These are phyloP conservation scores for Tulasnella sp. DNA, from an alignment of 768 basidiomycete genomes.

Conservation along the genomic window DNA sequence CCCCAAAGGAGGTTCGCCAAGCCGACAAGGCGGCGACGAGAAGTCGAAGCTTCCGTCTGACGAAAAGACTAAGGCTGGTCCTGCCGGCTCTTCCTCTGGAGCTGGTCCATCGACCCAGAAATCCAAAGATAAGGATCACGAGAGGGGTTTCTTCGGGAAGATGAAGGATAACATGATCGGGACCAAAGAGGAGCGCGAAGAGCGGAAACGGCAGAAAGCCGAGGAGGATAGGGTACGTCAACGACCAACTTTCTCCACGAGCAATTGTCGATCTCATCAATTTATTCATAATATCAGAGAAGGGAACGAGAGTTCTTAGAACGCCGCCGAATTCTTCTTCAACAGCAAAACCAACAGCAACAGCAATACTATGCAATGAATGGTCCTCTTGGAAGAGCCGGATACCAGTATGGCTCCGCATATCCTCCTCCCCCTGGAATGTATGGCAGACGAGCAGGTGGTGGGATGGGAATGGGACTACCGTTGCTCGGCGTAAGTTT, in stretches of 20 bases:
- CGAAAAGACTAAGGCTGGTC: slow-evolving; percentile 9
- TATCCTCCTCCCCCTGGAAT: neutral
- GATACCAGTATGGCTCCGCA: slow-evolving; percentile 1
- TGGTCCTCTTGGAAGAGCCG: neutral
- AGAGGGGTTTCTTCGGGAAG: slow-evolving; percentile 45
- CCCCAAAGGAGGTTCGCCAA: neutral
- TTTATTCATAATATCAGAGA: neutral
- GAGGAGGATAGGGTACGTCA: slow-evolving; percentile 6
- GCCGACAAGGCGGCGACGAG: slow-evolving; percentile 7
- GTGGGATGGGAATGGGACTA: slow-evolving; percentile 20
- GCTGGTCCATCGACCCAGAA: neutral
- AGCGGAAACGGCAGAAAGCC: slow-evolving; percentile 15
- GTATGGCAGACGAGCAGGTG: slow-evolving; percentile 1
- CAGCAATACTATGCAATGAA: neutral
- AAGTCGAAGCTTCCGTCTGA: neutral
- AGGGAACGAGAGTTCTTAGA: neutral
- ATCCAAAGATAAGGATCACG: slow-evolving; percentile 21
- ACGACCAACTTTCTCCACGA: slow-evolving; percentile 12
- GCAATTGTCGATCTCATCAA: slow-evolving; percentile 15
- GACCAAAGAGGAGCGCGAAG: slow-evolving; percentile 52
- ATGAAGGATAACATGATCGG: slow-evolving; percentile 53
- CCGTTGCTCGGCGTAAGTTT: slow-evolving; percentile 21
- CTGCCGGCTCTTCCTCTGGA: neutral
- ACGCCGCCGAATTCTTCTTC: neutral
- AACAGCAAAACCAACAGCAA: neutral